Evolutionary conservation across 805 yeast species (phyloP), one percentile per base, ranked within the genome.

Genomic region (Starmerella asiatica): DNA sequence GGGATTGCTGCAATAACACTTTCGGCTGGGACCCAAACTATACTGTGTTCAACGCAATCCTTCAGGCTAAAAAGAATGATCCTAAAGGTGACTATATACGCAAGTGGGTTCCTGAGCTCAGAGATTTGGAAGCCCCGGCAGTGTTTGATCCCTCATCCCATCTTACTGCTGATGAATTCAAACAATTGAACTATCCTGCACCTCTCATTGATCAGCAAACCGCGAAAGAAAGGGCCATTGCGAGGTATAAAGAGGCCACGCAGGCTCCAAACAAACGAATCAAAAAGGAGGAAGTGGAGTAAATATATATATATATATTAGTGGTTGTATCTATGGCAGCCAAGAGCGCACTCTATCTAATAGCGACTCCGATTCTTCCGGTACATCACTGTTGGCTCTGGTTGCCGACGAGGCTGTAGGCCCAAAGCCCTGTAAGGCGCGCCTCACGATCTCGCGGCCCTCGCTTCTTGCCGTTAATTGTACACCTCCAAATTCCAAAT

Each of bases 21-120:
- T 75, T 73, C 6, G 77, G 77, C 2, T 73, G 77, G 79, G 76
- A 71, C 49, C 77, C 77, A 2, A 71, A 68, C 58, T 71, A 71
- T 51, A 59, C 76, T 18, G 66, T 71, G 5, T 69, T 73, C 53
- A 72, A 73, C 47, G 73, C 75, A 18, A 63, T 60, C 45, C 48
- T 66, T 2, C 77, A 73, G 46, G 64, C 70, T 21, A 65, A 63
- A 45, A 66, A 61, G 45, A 70, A 63, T 44, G 77, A 70, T 42
- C 64, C 64, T 1, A 54, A 64, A 7, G 74, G 73, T 5, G 53
- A 52, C 2, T 71, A 61, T 49, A 68, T 72, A 38, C 59, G 61
- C 29, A 50, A 57, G 36, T 70, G 76, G 75, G 62, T 71, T 1
- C 73, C 71, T 2, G 75, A 70, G 42, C 54, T 70, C 41, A 51